Evolutionary conservation across 768 basidiomycete genomes (phyloP).

Genomic region (Phylloporus arenicola): DNA sequence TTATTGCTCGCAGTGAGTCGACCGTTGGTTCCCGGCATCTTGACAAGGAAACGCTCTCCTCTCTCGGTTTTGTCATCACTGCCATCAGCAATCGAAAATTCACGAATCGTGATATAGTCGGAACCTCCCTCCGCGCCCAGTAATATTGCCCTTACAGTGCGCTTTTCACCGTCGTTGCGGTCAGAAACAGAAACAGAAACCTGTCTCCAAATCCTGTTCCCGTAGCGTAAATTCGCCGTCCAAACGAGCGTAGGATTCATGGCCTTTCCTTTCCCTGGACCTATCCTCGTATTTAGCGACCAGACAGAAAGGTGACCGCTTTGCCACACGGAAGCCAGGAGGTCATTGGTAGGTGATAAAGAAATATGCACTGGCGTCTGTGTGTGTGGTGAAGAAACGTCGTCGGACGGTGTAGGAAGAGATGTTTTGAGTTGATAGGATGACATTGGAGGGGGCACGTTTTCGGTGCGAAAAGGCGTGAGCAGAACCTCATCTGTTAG

Average conservation of each 20-base stretch:
- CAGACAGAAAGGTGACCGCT: conserved; percentile 65
- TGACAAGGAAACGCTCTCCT: conserved; percentile 7
- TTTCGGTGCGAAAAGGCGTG: conserved; percentile 91
- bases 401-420: neutral
- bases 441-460: conserved; percentile 98
- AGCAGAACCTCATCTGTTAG: conserved; percentile 64
- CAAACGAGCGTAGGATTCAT: conserved; percentile 49
- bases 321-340: conserved; percentile 65
- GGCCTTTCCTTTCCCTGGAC: conserved; percentile 50
- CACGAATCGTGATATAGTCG: conserved; percentile 32
- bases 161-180: neutral
- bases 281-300: conserved; percentile 58
- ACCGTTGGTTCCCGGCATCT: conserved; percentile 40
- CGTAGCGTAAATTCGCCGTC: conserved; percentile 22
- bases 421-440: conserved; percentile 44
- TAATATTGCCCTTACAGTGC: conserved; percentile 24
- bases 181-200: conserved; percentile 20
- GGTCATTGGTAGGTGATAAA: conserved; percentile 53
- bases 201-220: conserved; percentile 26
- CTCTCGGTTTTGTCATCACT: neutral
- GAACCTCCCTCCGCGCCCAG: conserved; percentile 37
- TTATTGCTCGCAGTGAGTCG: conserved; percentile 36
- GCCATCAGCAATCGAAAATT: conserved; percentile 7
- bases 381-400: neutral
- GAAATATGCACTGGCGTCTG: conserved; percentile 59